These are phyloP conservation scores for Irpex lacteus DNA, from an alignment of 1,284 basidiomycete genomes.

Conservation along the genomic window DNA sequence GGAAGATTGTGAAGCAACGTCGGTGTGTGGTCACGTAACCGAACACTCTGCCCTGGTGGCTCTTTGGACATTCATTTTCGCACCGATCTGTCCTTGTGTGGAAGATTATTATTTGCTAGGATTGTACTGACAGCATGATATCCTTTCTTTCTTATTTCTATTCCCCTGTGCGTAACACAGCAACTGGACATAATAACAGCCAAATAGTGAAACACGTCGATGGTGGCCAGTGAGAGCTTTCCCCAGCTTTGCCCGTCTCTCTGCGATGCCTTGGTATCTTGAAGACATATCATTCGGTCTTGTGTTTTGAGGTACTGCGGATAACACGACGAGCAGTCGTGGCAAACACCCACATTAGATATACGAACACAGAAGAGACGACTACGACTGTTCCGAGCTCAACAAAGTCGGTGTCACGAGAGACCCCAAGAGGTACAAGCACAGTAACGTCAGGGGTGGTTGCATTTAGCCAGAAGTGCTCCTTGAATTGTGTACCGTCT, in stretches of 20 bases:
- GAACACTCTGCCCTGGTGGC: not conserved
- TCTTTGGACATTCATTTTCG: conserved; percentile 9
- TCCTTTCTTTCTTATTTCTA: conserved; percentile 16
- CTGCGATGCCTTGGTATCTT: not conserved
- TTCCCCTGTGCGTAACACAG: not conserved
- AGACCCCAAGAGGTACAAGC: not conserved
- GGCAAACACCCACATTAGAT: conserved; percentile 28
- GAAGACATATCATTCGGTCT: not conserved
- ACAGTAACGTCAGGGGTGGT: conserved; percentile 1
- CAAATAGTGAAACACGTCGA: not conserved
- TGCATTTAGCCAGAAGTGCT: not conserved
- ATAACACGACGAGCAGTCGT: conserved; percentile 21
- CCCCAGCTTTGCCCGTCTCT: not conserved
- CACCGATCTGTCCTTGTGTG: conserved; percentile 19
- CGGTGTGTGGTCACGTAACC: conserved; percentile 76
- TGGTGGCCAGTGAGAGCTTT: conserved; percentile 16
- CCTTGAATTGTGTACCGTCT: not conserved
- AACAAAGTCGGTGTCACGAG: not conserved
- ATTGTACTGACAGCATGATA: conserved; percentile 26
- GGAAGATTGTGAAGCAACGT: conserved; percentile 68
- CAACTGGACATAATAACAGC: not conserved
- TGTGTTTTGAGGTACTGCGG: not conserved
- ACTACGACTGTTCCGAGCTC: conserved; percentile 19
- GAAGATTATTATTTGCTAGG: conserved; percentile 23
- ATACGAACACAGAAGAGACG: conserved; percentile 38